Conservation (phyloP, 1,284 basidiomycete species). For the Pyrrhoderma noxium region DNA sequence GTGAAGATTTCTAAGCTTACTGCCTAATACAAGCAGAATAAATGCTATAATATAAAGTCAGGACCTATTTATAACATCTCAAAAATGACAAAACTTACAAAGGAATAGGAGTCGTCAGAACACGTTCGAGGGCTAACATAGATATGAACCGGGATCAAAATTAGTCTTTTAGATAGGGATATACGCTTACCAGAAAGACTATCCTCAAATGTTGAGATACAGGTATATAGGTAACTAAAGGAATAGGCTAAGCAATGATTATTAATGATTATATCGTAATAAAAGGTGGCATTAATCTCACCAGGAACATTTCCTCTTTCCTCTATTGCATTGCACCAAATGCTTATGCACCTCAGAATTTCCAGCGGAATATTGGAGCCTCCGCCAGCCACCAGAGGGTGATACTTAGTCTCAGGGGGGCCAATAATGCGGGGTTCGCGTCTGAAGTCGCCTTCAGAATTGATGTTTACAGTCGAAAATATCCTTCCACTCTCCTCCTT, state of each 20-base stretch:
- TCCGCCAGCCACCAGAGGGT: slow-evolving; percentile 32
- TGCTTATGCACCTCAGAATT: slow-evolving; percentile 45
- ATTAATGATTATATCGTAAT: background rate
- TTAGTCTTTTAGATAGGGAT: background rate
- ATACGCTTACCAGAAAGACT: slow-evolving; percentile 38
- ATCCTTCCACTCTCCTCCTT: background rate
- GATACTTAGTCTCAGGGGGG: slow-evolving; percentile 25
- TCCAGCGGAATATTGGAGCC: slow-evolving; percentile 45
- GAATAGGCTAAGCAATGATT: slow-evolving; percentile 34
- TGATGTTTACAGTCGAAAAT: background rate
- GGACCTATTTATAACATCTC: background rate
- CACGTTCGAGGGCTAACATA: slow-evolving; percentile 44
- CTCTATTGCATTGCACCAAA: slow-evolving; percentile 52
- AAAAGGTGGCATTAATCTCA: slow-evolving; percentile 21
- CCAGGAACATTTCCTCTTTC: slow-evolving; percentile 47
- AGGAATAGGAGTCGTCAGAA: slow-evolving; percentile 56
- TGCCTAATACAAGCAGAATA: slow-evolving; percentile 53
- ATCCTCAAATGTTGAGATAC: slow-evolving; percentile 46
- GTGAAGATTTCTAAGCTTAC: too few relatives aligned
- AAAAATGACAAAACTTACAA: slow-evolving; percentile 42
- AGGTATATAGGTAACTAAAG: slow-evolving; percentile 44
- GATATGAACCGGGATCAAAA: background rate
- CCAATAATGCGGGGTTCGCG: background rate
- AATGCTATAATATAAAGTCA: slow-evolving; percentile 32
- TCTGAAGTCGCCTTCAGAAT: background rate